Base-by-base conservation (phyloP, 225 moss, liverwort and hornwort species). In the Physcomitrium patens region DNA sequence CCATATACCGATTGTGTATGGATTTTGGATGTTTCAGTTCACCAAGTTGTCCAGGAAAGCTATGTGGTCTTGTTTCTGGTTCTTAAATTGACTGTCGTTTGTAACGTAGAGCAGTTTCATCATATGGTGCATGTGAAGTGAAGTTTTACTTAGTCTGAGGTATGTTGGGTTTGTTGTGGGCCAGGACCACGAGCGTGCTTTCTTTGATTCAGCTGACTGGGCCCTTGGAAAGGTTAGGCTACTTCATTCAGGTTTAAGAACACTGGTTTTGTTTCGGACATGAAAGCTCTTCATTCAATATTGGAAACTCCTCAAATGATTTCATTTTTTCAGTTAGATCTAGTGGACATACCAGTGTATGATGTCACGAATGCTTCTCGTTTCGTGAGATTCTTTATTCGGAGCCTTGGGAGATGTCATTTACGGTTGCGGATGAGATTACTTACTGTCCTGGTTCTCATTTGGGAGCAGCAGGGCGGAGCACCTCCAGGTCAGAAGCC, bases 151-250 rank as follows among this genome's bases (percentile, higher is more conserved):
- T 37, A 37, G 61, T 67, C 60, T 72, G 77, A 83, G 14, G 31
- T 60, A 3, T 56, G 2, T 70, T 78, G 44, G 4, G 52, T 66
- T 14, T 55, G 51, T 24, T 71, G 50, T 79, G 60, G 69, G 54
- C 57, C 81, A 94, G 94, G 92, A 97, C 79, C 96, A 97, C 71
- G 96, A 93, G 80, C 88, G 93, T 76, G 95, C 93, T 65, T 97
- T 93, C 79, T 99, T 99, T 84, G 97, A 99, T 84, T 99, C 97
- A 44, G 94, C 94, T 57, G 97, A 99, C 73, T 99, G 97, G 97
- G 94, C 94, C 41, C 95, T 99, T 74, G 95, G 93, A 82, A 99
- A 99, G 92, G 91, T 94, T 84, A 79, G 90, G 71, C 67, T 76
- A 52, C 57, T 78, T 48, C 67, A 44, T 75, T 67, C 3, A 65